Evolutionary conservation across 768 basidiomycete species (phyloP).

Genomic region (Mycena venus): DNA sequence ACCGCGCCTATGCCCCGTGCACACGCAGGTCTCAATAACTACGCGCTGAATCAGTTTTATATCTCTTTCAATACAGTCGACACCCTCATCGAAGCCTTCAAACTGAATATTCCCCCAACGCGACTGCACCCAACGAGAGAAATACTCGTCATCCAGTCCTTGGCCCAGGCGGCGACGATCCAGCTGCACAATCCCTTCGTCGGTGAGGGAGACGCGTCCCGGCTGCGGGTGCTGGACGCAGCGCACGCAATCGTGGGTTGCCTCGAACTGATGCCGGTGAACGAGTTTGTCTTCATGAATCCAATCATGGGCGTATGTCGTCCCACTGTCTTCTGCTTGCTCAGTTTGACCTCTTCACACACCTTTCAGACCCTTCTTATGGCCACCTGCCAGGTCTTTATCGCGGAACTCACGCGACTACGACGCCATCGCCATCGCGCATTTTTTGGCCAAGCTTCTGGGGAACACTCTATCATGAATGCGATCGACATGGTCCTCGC

Average conservation of each 20-base stretch:
- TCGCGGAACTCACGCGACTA: slow-evolving; percentile 14
- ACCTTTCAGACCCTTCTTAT: slow-evolving; percentile 23
- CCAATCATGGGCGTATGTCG: slow-evolving; percentile 27
- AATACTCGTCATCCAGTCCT: slow-evolving; percentile 40
- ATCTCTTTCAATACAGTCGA: slow-evolving; percentile 43
- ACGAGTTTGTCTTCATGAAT: slow-evolving; percentile 23
- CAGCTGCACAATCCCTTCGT: slow-evolving; percentile 37
- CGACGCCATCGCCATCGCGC: slow-evolving; percentile 2
- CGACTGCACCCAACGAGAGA: slow-evolving; percentile 18
- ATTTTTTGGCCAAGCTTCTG: too few species aligned
- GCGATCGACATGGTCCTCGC: slow-evolving; percentile 25
- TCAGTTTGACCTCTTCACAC: background rate
- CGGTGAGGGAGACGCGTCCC: slow-evolving; percentile 18
- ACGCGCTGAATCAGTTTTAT: slow-evolving; percentile 35
- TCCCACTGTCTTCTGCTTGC: too few species aligned
- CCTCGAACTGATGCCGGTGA: slow-evolving; percentile 2
- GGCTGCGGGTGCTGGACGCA: slow-evolving; percentile 6
- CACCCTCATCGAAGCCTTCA: slow-evolving; percentile 38
- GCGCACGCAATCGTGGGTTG: slow-evolving; percentile 21
- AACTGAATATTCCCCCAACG: slow-evolving; percentile 12
- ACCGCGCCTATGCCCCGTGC: too few species aligned
- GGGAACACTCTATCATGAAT: slow-evolving; percentile 10
- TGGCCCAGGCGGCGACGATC: slow-evolving; percentile 35
- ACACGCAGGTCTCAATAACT: slow-evolving; percentile 31
- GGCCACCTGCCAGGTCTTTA: slow-evolving; percentile 32